Evolutionary conservation across 805 yeast genomes (phyloP).

Genomic region (Metschnikowia proteae): DNA sequence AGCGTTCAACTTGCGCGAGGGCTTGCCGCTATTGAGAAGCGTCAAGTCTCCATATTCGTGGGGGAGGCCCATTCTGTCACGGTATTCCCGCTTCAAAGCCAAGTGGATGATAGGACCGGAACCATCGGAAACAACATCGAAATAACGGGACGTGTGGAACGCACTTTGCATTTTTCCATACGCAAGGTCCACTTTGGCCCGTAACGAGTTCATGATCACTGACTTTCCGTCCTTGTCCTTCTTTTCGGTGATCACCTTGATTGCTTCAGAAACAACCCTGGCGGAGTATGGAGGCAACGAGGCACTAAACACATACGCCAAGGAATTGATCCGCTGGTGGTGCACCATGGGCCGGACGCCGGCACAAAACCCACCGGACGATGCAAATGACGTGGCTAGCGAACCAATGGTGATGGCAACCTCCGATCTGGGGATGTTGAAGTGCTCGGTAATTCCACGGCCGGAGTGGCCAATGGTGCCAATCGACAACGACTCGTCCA

Average conservation of each 20-base stretch:
- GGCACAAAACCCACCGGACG: constrained; percentile 92
- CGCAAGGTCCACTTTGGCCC: constrained; percentile 38
- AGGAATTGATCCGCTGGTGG: constrained; percentile 87
- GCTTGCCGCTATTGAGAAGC: constrained; percentile 42
- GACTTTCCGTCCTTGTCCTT: constrained; percentile 31
- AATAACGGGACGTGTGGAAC: constrained; percentile 30
- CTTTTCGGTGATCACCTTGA: constrained; percentile 44
- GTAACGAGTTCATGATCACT: constrained; percentile 31
- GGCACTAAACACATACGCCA: constrained; percentile 91
- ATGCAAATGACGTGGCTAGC: constrained; percentile 73
- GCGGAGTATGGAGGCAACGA: constrained; percentile 92
- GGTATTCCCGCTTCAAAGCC: constrained; percentile 45
- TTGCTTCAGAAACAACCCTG: constrained; percentile 52
- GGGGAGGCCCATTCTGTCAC: constrained; percentile 47
- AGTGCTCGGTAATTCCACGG: constrained; percentile 79
- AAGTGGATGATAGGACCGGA: constrained; percentile 71
- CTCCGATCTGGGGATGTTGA: constrained; percentile 60
- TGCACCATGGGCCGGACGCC: constrained; percentile 80
- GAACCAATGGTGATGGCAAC: constrained; percentile 87
- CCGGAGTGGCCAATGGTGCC: constrained; percentile 87
- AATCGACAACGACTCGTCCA: constrained; percentile 84
- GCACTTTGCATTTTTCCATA: constrained; percentile 41
- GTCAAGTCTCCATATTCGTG: constrained; percentile 46
- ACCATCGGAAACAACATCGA: constrained; percentile 53
- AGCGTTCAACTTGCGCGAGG: constrained; percentile 37